A percentile compares a stretch with the other conserved stretches of the same genome.
phyloP scores from a whole-genome alignment of 176 grass and related monocot species.

The Paspalum vaginatum region DNA sequence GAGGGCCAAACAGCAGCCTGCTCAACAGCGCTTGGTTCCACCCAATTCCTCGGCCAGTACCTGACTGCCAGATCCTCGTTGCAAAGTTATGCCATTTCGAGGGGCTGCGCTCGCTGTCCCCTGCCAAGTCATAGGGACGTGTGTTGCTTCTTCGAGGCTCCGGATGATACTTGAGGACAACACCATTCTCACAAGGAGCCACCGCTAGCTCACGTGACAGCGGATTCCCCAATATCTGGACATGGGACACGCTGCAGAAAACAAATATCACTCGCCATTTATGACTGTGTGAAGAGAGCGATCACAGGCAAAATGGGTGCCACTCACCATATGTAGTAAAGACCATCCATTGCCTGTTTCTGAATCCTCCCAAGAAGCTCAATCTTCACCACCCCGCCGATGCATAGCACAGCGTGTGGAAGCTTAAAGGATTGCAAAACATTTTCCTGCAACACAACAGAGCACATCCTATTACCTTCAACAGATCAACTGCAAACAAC shows the following conservation, averaged over 20 bases:
- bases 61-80: slow-evolving; percentile 5
- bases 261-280: background rate
- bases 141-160: background rate
- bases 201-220: slow-evolving; percentile 31
- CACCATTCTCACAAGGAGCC: background rate
- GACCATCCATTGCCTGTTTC: slow-evolving; percentile 58
- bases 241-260: slow-evolving; percentile 45
- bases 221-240: slow-evolving; percentile 53
- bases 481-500: background rate
- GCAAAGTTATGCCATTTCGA: slow-evolving; percentile 36
- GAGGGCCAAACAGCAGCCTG: slow-evolving; percentile 34
- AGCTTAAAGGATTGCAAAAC: slow-evolving; percentile 72
- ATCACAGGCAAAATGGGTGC: background rate
- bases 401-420: slow-evolving; percentile 63
- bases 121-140: background rate
- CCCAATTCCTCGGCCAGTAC: background rate
- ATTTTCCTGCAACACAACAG: slow-evolving; percentile 60
- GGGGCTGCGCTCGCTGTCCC: slow-evolving; percentile 18
- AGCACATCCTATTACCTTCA: slow-evolving; percentile 19
- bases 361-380: slow-evolving; percentile 74
- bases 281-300: background rate
- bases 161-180: slow-evolving; percentile 41
- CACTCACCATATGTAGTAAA: slow-evolving; percentile 85
- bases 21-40: slow-evolving; percentile 35
- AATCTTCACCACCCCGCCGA: slow-evolving; percentile 76